Evolutionary conservation across 1,284 basidiomycete genomes (phyloP), one percentile per base, ranked within the genome.

Genomic region (Ustilago nuda): DNA sequence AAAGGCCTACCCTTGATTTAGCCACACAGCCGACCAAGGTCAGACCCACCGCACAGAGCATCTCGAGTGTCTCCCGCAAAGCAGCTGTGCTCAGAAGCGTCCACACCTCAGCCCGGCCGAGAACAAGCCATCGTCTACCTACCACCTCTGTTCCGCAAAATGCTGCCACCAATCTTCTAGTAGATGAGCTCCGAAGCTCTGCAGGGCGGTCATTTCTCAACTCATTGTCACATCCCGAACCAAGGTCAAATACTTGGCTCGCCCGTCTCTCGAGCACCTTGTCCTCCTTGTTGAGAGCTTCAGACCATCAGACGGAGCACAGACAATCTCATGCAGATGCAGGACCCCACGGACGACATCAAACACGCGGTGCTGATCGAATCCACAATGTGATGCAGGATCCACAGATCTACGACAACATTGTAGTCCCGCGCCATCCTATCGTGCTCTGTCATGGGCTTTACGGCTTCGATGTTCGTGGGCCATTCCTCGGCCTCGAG

Each of bases 401-500:
- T 43, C 81, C 81, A 12, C 65, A 58, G 3, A 68, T 68, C 48
- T 72, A 78, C 52, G 64, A 76, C 11, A 93, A 92, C 0, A 80
- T 94, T 30, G 89, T 93, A 65, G 89, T 89, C 7, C 96, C 96
- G 0, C 89, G 93, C 13, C 91, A 94, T 86, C 94, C 95, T 3
- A 92, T 99, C 72, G 94, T 97, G 0, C 89, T 99, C 15, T 98
- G 94, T 82, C 96, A 99, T 17, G 75, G 50, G 80, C 88, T 99
- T 2, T 98, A 98, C 82, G 96, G 97, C 8, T 99, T 98, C 85
- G 94, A 96, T 83, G 91, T 94, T 48, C 88, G 93, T 76, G 90
- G 94, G 27, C 90, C 93, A 0, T 88, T 92, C 61, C 90, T 95
- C 39, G 85, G 86, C 0, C 73, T 84, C 35, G 85, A 94, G 71